These are phyloP conservation scores for Plasmodium reichenowi DNA, from an alignment of 169 alveolate genomes.

Conservation along the genomic window DNA sequence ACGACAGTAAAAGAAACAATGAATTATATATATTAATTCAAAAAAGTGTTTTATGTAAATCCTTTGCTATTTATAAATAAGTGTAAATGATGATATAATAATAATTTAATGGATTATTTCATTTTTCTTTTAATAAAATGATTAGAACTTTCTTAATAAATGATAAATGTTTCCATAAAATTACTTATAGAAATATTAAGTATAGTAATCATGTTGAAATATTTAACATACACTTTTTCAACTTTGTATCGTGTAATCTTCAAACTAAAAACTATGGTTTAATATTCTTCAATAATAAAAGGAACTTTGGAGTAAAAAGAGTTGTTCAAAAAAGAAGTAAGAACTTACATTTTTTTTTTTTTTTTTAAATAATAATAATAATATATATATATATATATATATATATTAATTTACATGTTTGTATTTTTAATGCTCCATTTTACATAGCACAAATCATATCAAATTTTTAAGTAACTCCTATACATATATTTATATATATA, in stretches of 20 bases:
- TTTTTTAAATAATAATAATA: too few species aligned
- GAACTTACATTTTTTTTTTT: background rate
- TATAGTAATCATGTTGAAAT: background rate
- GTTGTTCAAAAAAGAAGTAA: constrained; percentile 74
- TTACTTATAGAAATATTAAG: constrained; percentile 26
- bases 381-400: background rate
- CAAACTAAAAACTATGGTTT: constrained; percentile 15
- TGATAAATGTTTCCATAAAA: constrained; percentile 17
- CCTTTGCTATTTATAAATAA: too few species aligned
- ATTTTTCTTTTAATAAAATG: constrained; percentile 44
- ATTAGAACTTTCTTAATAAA: constrained; percentile 23
- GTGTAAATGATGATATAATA: constrained; percentile 25
- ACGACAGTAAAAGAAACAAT: too few species aligned
- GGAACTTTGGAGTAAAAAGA: constrained; percentile 71
- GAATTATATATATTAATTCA: too few species aligned
- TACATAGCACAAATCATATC: too few species aligned
- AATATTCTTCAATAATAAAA: constrained; percentile 42
- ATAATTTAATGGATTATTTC: background rate
- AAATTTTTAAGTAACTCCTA: too few species aligned
- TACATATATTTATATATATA: background rate
- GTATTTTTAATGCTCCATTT: too few species aligned
- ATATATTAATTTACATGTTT: constrained; percentile 6
- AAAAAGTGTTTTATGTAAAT: too few species aligned
- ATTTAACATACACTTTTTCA: constrained; percentile 18
- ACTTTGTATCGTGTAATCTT: constrained; percentile 25